Evolutionary conservation across 1,284 basidiomycete genomes (phyloP).

Genomic region (Takashimella tepidaria): DNA sequence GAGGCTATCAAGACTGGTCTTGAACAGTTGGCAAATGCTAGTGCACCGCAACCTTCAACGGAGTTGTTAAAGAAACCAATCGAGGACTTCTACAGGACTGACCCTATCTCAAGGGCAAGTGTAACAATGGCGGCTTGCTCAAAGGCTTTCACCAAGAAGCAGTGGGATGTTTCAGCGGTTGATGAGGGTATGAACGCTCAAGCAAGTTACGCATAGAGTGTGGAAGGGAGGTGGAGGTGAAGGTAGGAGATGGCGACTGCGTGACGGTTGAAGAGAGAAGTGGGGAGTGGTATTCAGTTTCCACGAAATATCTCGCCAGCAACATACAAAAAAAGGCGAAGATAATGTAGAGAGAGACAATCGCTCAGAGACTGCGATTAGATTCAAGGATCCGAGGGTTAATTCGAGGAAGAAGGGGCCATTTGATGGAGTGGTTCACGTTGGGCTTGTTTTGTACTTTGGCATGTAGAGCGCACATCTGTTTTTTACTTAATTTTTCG

Average conservation of each 20-base stretch:
- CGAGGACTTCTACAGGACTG: constrained; percentile 90
- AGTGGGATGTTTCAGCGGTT: constrained; percentile 22
- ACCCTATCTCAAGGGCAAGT: constrained; percentile 52
- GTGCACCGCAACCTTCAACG: constrained; percentile 47
- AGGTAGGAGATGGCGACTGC: no score
- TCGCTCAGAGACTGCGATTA: neutral
- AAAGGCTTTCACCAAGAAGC: constrained; percentile 47
- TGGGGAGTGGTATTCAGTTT: no score
- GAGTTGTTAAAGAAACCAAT: constrained; percentile 74
- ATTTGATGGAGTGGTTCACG: no score
- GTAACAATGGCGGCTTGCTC: constrained; percentile 50
- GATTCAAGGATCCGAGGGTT: no score
- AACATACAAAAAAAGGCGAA: neutral
- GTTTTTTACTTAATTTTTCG: no score
- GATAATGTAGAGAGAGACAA: neutral
- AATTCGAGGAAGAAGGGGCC: no score
- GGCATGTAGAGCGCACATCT: constrained; percentile 15
- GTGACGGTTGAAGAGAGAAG: no score
- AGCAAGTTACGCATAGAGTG: constrained; percentile 11
- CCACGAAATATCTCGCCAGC: no score
- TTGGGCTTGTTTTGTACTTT: neutral
- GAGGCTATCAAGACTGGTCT: constrained; percentile 70
- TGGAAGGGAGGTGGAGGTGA: neutral
- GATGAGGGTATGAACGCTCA: constrained; percentile 11
- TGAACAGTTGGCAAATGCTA: constrained; percentile 58